Base-by-base conservation (phyloP, 306 rosid genomes). In the Hylodesmum podocarpum region DNA sequence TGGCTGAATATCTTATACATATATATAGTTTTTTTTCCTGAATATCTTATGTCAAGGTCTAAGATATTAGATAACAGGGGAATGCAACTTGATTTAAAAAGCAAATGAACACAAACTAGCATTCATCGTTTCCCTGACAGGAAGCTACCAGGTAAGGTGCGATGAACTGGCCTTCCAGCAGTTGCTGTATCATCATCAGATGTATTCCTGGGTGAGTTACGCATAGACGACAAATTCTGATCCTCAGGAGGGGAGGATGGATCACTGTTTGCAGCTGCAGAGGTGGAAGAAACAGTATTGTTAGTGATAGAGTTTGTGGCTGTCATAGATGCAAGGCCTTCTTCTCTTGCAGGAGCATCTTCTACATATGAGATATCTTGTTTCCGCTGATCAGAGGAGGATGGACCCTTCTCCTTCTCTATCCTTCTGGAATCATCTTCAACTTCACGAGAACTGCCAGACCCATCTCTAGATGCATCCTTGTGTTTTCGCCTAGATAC, bases 81-180 rank as follows among this genome's bases (percentile, higher is more conserved):
- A 54, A 29, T 5, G 21, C 21, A 69, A 16, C 54, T 41, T 4
- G 19, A n/a, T 58, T 68, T 74, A 10, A 19, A 76, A 65, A 40
- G 28, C 8, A 66, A 55, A 33, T 3, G n/a, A 66, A 54, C 66
- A 72, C 40, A 31, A 64, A 9, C n/a, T 33, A 13, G 49, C 63
- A 70, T 9, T 47, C 36, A 66, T 66, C 27, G 22, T 72, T 49
- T 70, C 55, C 76, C 71, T 25, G 76, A 75, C 70, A 67, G 81
- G 70, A 66, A 68, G 77, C 66, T 92, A 95, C 99, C 99, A 84
- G 97, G 99, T 81, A 95, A 85, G 75, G 99, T 95, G 79, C 76
- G 96, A 83, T 89, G 92, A 80, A 87, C 89, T 70, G 96, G 92
- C 83, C 88, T 87, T 72, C 97, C 97, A 74, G 83, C 92, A 11